These are phyloP conservation scores for Lentinula aciculospora DNA, from an alignment of 768 basidiomycete genomes.

Conservation along the genomic window DNA sequence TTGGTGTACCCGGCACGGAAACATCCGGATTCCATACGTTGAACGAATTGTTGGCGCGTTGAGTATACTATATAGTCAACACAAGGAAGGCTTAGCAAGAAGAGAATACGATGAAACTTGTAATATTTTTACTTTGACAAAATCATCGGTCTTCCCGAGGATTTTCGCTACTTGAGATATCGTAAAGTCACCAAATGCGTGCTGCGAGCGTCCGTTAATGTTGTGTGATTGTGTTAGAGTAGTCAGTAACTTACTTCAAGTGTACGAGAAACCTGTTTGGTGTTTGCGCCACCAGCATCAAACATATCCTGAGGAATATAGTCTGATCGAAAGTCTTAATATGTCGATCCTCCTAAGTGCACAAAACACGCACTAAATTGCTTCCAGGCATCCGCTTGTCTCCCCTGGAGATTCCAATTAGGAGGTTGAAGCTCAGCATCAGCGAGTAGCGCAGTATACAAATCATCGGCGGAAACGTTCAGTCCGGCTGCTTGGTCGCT, in stretches of 20 bases:
- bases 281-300: conserved; percentile 46
- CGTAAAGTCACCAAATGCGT: conserved; percentile 59
- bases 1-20: conserved; percentile 41
- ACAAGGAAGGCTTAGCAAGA: background rate
- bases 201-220: conserved; percentile 24
- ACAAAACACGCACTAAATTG: conserved; percentile 33
- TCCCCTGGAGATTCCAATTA: conserved; percentile 60
- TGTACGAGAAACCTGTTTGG: conserved; percentile 58
- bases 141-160: conserved; percentile 45
- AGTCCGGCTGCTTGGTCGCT: conserved; percentile 40
- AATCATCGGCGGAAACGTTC: conserved; percentile 39
- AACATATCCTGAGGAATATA: conserved; percentile 17
- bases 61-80: conserved; percentile 36
- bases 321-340: conserved; percentile 7
- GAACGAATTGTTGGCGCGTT: conserved; percentile 49
- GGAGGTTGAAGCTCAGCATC: conserved; percentile 54
- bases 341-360: no score
- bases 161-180: conserved; percentile 59
- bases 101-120: background rate
- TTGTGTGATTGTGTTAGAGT: background rate
- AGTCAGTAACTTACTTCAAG: conserved; percentile 37
- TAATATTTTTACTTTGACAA: conserved; percentile 34
- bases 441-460: conserved; percentile 53
- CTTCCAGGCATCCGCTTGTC: conserved; percentile 56
- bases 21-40: conserved; percentile 60